Percentiles rank a stretch among this genome's conserved stretches.
Evolutionary conservation across 495 filamentous ascomycete genomes (phyloP).

Genomic region (Aspergillus conjunctus): DNA sequence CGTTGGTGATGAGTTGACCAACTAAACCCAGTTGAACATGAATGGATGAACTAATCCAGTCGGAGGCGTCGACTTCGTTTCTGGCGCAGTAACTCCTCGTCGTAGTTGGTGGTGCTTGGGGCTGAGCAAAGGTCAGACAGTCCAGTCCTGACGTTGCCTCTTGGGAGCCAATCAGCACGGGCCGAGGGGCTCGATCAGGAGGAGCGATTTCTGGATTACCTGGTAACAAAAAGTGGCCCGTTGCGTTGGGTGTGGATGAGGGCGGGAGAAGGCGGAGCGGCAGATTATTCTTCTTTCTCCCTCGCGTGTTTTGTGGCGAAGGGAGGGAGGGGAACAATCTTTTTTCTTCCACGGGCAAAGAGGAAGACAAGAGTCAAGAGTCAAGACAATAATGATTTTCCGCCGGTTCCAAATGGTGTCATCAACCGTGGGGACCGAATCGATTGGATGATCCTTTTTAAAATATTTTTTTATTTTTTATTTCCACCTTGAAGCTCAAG

Average conservation of each 20-base stretch:
- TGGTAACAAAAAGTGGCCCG: neutral
- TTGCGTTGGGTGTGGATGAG: neutral
- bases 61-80: conserved; percentile 26
- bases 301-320: conserved; percentile 18
- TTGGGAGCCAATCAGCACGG: conserved; percentile 27
- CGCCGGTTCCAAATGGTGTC: neutral
- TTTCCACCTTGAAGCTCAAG: neutral
- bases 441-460: neutral
- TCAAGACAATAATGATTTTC: neutral
- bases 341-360: neutral
- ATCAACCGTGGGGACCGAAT: neutral
- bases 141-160: conserved; percentile 35
- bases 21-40: conserved; percentile 2
- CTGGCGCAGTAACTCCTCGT: too few relatives aligned
- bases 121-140: conserved; percentile 27
- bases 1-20: conserved; percentile 18
- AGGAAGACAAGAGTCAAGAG: too few relatives aligned
- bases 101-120: conserved; percentile 19
- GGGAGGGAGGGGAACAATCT: conserved; percentile 12
- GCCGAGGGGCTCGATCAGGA: conserved; percentile 25
- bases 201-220: conserved; percentile 6
- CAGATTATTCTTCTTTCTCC: neutral
- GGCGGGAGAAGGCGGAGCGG: conserved; percentile 6
- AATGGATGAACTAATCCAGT: conserved; percentile 23
- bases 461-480: neutral